These are phyloP conservation scores for Emmonsiellopsis sp. DNA, from an alignment of 2,329 filamentous ascomycete species.

Conservation along the genomic window DNA sequence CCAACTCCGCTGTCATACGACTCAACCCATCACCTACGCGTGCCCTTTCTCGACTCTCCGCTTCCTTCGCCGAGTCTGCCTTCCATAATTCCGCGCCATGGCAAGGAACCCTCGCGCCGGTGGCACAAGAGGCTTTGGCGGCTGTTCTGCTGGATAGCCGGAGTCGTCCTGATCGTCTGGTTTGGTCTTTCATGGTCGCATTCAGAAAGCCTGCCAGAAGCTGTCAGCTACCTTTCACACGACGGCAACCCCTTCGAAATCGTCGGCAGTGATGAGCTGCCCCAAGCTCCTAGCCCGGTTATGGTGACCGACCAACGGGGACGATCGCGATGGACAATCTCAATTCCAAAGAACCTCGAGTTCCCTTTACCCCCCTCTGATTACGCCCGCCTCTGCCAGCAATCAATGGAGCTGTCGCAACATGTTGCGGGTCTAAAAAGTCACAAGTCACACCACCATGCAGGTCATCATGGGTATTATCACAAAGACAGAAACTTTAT, in stretches of 20 bases:
- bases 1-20: conserved; percentile 27
- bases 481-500: conserved; percentile 59
- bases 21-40: conserved; percentile 45
- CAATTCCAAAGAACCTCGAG: conserved; percentile 55
- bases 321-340: conserved; percentile 67
- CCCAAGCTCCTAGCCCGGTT: conserved; percentile 63
- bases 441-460: conserved; percentile 14
- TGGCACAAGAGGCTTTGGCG: conserved; percentile 51
- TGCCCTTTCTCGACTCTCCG: conserved; percentile 57
- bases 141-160: conserved; percentile 44
- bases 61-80: conserved; percentile 63
- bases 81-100: conserved; percentile 54
- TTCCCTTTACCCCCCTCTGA: conserved; percentile 60
- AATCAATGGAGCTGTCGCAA: conserved; percentile 55
- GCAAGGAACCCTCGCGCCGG: conserved; percentile 49
- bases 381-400: conserved; percentile 60
- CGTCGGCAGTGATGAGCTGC: conserved; percentile 56
- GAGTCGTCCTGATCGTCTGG: conserved; percentile 45
- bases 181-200: conserved; percentile 20
- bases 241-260: conserved; percentile 52
- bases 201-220: conserved; percentile 20
- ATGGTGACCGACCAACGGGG: conserved; percentile 57
- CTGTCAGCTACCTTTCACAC: conserved; percentile 30
- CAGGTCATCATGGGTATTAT: conserved; percentile 45
- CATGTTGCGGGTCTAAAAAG: conserved; percentile 45